Conservation (phyloP, 257 asterid genomes). For the Echium plantagineum region DNA sequence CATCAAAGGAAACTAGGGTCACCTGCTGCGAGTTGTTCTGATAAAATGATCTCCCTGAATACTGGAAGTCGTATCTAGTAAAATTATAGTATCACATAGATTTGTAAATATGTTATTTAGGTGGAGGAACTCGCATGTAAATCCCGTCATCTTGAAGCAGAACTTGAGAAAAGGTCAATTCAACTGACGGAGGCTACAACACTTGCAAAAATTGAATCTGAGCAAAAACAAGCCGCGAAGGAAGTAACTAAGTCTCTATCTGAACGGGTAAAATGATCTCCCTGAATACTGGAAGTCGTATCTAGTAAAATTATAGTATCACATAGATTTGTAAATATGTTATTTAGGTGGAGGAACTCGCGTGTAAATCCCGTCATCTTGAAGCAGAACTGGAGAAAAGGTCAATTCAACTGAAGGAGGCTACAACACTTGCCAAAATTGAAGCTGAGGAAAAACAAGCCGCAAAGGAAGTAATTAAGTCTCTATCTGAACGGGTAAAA, state of each 20-base stretch:
- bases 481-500: constrained; percentile 61
- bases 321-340: neutral
- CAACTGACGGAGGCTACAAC: constrained; percentile 49
- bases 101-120: constrained; percentile 19
- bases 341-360: constrained; percentile 58
- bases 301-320: neutral
- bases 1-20: too few relatives aligned
- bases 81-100: neutral
- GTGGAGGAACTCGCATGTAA: constrained; percentile 62
- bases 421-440: constrained; percentile 36
- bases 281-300: neutral
- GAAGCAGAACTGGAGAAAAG: constrained; percentile 63
- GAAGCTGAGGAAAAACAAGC: constrained; percentile 68
- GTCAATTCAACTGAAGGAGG: constrained; percentile 53
- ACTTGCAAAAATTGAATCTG: constrained; percentile 56
- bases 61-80: neutral
- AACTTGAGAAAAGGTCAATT: constrained; percentile 48
- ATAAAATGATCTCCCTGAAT: neutral
- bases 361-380: constrained; percentile 48
- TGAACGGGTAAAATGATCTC: constrained; percentile 6
- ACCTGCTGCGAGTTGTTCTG: neutral
- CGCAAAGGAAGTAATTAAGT: constrained; percentile 67
- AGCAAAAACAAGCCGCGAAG: constrained; percentile 60
- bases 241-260: constrained; percentile 63
- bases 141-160: constrained; percentile 56